Evolutionary conservation across 805 yeast genomes (phyloP), one percentile per base, ranked within the genome.

Genomic region (Candida taoyuanica): DNA sequence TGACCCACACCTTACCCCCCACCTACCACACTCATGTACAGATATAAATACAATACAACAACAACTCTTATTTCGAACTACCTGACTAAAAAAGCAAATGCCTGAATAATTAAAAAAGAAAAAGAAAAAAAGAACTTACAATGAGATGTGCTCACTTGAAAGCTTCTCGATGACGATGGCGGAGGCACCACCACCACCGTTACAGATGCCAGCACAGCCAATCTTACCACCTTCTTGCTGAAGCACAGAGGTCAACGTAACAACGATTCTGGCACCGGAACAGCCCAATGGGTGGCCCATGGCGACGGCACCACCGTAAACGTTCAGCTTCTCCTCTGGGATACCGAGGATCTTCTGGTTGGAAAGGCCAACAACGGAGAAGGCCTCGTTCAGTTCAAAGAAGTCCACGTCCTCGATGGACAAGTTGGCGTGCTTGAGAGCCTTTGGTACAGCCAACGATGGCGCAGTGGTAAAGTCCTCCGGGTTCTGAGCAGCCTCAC

Each of bases 181-280:
- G 40, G 95, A 83, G 34, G 97, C 98, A 62, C 98, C 99, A 62
- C 99, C 99, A 58, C 99, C 99, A 71, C 99, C 98, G 65, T 93
- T 93, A 75, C 98, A 93, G 60, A 93, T 82, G 63, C 87, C 96
- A 55, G 96, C 97, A 50, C 79, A 87, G 63, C 99, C 99, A 52
- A 80, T 64, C 68, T 82, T 86, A 53, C 91, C 94, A 39, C 66
- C 66, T 71, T 93, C 98, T 69, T 91, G 96, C 27, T 65, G 50
- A 59, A 93, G 76, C 14, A 89, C 88, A 34, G 87, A 76, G 42
- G 79, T 56, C 63, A 93, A 74, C 20, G 98, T 93, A 50, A 86
- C 89, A 41, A 93, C 77, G 56, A 93, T 76, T 73, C 97, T 77
- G 33, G 95, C 94, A 64, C 97, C 97, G n/a, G 95, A 85, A 60